Percentiles rank a stretch among this genome's conserved stretches.
These are phyloP conservation scores for Zygosaccharomyces sapae DNA, from an alignment of 1,139 yeast species.

Conservation along the genomic window DNA sequence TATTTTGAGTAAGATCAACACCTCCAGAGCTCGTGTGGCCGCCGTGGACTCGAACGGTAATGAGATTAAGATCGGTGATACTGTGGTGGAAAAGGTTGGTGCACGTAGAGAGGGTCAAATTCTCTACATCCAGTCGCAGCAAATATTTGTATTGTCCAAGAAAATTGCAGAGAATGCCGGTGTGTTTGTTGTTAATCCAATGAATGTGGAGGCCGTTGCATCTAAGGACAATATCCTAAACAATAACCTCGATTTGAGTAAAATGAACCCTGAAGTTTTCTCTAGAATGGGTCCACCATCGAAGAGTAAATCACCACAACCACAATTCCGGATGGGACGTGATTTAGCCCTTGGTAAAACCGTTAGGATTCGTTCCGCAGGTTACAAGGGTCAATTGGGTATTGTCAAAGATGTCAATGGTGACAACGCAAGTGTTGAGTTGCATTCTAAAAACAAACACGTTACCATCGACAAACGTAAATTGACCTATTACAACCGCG, in stretches of 20 bases:
- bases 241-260: slow-evolving; percentile 50
- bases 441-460: slow-evolving; percentile 87
- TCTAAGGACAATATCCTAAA: slow-evolving; percentile 53
- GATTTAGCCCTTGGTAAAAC: slow-evolving; percentile 78
- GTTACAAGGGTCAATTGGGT: slow-evolving; percentile 92
- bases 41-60: slow-evolving; percentile 86
- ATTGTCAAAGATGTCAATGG: slow-evolving; percentile 92
- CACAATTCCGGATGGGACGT: slow-evolving; percentile 53
- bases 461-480: slow-evolving; percentile 78
- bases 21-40: slow-evolving; percentile 64
- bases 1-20: slow-evolving; percentile 66
- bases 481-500: slow-evolving; percentile 63
- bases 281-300: slow-evolving; percentile 48
- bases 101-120: slow-evolving; percentile 85
- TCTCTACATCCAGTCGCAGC: slow-evolving; percentile 76
- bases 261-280: slow-evolving; percentile 74
- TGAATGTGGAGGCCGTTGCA: slow-evolving; percentile 76
- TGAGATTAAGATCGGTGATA: slow-evolving; percentile 84
- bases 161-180: slow-evolving; percentile 83
- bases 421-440: slow-evolving; percentile 82
- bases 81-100: slow-evolving; percentile 76
- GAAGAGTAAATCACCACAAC: slow-evolving; percentile 48
- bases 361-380: slow-evolving; percentile 81
- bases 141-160: slow-evolving; percentile 74
- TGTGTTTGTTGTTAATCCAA: slow-evolving; percentile 75